A percentile compares a stretch with the other conserved stretches of the same genome.
phyloP scores from a whole-genome alignment of 495 filamentous ascomycete genomes.

The Hyaloscypha finlandica region DNA sequence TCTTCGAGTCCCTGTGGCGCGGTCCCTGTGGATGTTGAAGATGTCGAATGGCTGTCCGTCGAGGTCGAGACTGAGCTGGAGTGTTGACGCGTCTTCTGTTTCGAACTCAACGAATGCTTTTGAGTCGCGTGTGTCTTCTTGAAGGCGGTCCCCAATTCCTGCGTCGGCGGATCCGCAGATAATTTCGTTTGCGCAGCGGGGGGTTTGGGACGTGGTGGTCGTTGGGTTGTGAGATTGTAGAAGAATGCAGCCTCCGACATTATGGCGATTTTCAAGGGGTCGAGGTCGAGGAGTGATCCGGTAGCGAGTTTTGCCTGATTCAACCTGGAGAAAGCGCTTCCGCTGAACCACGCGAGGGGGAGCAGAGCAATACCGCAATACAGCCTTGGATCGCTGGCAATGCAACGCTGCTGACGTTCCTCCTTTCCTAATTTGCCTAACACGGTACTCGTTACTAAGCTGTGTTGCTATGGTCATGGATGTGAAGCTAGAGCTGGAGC shows the following conservation, averaged over 20 bases:
- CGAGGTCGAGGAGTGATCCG: slow-evolving; percentile 3
- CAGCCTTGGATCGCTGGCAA: not conserved
- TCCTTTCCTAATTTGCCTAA: slow-evolving; percentile 7
- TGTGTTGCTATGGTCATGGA: not conserved
- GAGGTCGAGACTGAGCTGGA: slow-evolving; percentile 4
- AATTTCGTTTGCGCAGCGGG: slow-evolving; percentile 21
- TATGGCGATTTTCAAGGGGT: slow-evolving; percentile 9
- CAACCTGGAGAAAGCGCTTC: slow-evolving; percentile 21
- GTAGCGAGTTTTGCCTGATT: slow-evolving; percentile 21
- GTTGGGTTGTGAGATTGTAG: slow-evolving; percentile 21
- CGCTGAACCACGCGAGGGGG: not conserved
- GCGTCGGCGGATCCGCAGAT: slow-evolving; percentile 3
- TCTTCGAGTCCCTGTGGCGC: slow-evolving; percentile 2
- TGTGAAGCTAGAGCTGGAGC: not conserved
- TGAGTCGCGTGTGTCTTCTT: slow-evolving; percentile 1
- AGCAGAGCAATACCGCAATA: not conserved
- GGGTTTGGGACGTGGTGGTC: slow-evolving; percentile 16
- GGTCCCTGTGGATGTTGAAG: slow-evolving; percentile 8
- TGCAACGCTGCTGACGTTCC: not conserved
- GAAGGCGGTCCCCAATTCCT: slow-evolving; percentile 11
- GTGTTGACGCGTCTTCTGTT: slow-evolving; percentile 16
- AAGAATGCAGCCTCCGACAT: slow-evolving; percentile 30
- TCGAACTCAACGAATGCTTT: slow-evolving; percentile 6
- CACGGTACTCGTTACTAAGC: slow-evolving; percentile 11
- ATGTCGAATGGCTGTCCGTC: not conserved